Evolutionary conservation across 495 filamentous ascomycete species (phyloP).

Genomic region (Neurospora sp.): DNA sequence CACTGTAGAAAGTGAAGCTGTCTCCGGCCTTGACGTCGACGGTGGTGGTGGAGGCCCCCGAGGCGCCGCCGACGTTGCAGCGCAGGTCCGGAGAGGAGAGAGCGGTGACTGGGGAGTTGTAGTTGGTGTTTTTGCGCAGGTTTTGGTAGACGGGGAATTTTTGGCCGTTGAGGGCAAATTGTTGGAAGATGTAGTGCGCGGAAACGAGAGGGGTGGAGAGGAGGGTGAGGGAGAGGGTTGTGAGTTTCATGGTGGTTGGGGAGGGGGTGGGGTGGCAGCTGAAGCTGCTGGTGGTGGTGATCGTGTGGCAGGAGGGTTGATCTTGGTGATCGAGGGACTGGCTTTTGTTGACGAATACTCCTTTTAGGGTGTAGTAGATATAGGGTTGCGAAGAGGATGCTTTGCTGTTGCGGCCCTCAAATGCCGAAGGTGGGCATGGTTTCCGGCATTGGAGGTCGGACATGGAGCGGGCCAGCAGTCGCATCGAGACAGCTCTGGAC

Average conservation of each 20-base stretch:
- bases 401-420: not conserved
- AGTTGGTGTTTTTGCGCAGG: constrained; percentile 46
- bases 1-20: constrained; percentile 38
- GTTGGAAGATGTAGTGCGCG: constrained; percentile 42
- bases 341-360: not conserved
- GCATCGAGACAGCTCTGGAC: not conserved
- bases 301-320: not conserved
- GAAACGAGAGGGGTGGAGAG: constrained; percentile 23
- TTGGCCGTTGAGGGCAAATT: constrained; percentile 32
- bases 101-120: constrained; percentile 49
- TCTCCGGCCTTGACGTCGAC: constrained; percentile 42
- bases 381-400: not conserved
- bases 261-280: not conserved
- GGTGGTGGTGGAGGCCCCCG: constrained; percentile 35
- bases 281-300: not conserved
- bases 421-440: not conserved
- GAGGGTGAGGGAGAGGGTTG: constrained; percentile 16
- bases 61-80: constrained; percentile 47
- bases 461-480: not conserved
- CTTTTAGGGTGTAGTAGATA: not conserved
- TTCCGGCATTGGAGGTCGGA: not conserved
- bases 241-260: constrained; percentile 23
- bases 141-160: constrained; percentile 41
- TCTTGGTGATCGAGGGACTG: not conserved
- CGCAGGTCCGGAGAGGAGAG: constrained; percentile 43